Base-by-base conservation (phyloP, 441 rosid genomes). In the Populus hybrid region DNA sequence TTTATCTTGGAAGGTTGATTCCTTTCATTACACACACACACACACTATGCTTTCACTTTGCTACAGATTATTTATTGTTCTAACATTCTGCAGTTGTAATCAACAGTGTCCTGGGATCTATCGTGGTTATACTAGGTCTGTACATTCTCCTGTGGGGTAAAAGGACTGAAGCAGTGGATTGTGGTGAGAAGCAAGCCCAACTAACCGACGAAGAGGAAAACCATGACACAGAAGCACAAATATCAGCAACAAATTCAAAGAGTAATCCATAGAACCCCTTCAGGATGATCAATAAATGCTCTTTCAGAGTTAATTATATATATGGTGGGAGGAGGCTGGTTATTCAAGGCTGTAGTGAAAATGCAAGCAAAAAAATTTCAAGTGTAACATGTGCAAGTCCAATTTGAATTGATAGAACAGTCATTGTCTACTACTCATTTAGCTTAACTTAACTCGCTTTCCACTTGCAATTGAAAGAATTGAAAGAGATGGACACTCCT, bases 121-220 rank as follows among this genome's bases (percentile, higher is more conserved):
- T 84, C 12, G 38, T 81, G 9, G 91, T 90, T 61, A 82, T 87
- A n/a, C n/a, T 82, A n/a, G 97, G 97, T 26, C 74, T 92, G 64
- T 92, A 92, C 81, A 75, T 81, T 68, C 88, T 92, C 20, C 89
- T 92, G 53, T 92, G 94, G 97, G 97, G 89, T 7, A 92, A 82
- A 80, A 86, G 88, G 35, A 73, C 31, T 26, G 83, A 78, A 36
- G 75, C 86, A 9, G 86, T 77, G 78, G 81, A 82, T 71, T 75
- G 75, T 68, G 75, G 61, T n/a, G 78, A 20, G 74, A 84, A 82
- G 73, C 80, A 78, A 59, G 71, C 76, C 42, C 83, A 82, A 4
- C 63, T 29, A 28, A 73, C 16, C 1, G 64, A 36, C 71, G 77
- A 76, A 71, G 78, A 29, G 61, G 77, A 70, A 16, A 80, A 73